A percentile compares a stretch with the other conserved stretches of the same genome.
These are phyloP conservation scores for Lactifluus rugatus DNA, from an alignment of 768 basidiomycete genomes.

Conservation along the genomic window DNA sequence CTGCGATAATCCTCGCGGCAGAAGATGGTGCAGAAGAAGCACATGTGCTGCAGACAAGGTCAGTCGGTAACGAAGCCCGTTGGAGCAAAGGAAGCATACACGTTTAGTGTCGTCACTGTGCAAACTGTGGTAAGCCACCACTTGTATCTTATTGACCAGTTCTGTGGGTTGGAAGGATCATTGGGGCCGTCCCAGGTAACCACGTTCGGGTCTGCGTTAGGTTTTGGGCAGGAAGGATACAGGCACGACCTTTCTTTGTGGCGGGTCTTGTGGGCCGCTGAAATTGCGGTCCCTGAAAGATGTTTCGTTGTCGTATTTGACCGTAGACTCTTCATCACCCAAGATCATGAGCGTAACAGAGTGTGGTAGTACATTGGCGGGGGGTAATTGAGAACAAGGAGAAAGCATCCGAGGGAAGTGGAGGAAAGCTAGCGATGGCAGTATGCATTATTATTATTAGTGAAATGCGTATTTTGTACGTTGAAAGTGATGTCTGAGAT, in stretches of 20 bases:
- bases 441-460: too few relatives aligned
- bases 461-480: too few relatives aligned
- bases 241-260: not conserved
- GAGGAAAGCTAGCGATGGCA: too few relatives aligned
- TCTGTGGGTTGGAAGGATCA: slow-evolving; percentile 19
- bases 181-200: slow-evolving; percentile 15
- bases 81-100: slow-evolving; percentile 6
- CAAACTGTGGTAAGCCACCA: slow-evolving; percentile 12
- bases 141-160: slow-evolving; percentile 15
- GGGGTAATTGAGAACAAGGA: too few relatives aligned
- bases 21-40: slow-evolving; percentile 22
- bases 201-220: slow-evolving; percentile 10
- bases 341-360: not conserved
- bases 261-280: not conserved
- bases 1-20: slow-evolving; percentile 1
- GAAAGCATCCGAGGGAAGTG: too few relatives aligned
- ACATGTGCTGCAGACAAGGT: slow-evolving; percentile 17
- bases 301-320: not conserved
- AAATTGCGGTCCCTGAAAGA: not conserved
- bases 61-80: not conserved
- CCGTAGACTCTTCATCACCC: not conserved
- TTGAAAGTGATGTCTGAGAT: too few relatives aligned
- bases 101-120: slow-evolving; percentile 7
- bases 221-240: not conserved
- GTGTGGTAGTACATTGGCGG: not conserved